These are phyloP conservation scores for Solanum appendiculatum DNA, from an alignment of 257 asterid genomes.

Conservation along the genomic window DNA sequence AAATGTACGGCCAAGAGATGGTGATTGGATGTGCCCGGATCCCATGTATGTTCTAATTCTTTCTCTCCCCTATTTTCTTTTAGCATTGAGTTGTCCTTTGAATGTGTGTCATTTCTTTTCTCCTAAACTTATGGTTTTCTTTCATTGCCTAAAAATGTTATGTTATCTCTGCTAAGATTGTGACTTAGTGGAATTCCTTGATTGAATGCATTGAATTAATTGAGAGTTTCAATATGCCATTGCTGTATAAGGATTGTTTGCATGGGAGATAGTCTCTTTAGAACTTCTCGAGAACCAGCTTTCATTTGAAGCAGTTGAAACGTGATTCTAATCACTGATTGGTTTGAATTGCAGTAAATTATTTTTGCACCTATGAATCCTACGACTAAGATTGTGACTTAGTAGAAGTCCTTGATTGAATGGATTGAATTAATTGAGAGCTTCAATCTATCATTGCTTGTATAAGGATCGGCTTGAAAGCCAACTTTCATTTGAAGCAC, in stretches of 20 bases:
- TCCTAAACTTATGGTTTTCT: not conserved
- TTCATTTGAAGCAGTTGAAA: not conserved
- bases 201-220: not conserved
- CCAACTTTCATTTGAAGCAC: not conserved
- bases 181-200: not conserved
- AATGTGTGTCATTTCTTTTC: not conserved
- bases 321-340: not conserved
- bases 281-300: not conserved
- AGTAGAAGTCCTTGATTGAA: not conserved
- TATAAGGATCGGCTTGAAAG: not conserved
- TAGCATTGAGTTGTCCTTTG: not conserved
- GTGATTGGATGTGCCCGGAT: constrained; percentile 90
- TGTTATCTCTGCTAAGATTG: not conserved
- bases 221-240: not conserved
- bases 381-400: not conserved
- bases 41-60: constrained; percentile 45
- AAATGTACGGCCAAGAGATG: constrained; percentile 83
- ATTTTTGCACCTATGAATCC: not conserved
- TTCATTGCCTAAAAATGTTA: not conserved
- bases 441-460: not conserved
- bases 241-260: not conserved
- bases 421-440: not conserved
- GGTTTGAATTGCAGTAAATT: not conserved
- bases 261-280: not conserved
- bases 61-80: not conserved